Percentiles rank a stretch among this genome's conserved stretches.
phyloP scores from a whole-genome alignment of 2,329 filamentous ascomycete species.

The Didymella keratinophila region DNA sequence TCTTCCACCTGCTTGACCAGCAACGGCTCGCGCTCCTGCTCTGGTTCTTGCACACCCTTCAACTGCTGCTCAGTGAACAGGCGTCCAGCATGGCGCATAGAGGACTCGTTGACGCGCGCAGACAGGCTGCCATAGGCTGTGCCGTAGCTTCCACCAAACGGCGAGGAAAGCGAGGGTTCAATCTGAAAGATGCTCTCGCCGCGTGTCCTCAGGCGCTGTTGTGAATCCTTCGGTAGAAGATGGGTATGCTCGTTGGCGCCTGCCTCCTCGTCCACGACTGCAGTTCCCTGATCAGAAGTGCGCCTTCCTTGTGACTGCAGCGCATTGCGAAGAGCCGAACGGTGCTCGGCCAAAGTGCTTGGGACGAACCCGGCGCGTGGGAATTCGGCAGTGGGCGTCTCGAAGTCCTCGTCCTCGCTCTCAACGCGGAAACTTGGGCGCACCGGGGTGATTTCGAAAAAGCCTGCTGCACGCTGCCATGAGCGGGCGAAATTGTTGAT shows the following conservation, averaged over 20 bases:
- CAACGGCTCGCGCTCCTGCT: constrained; percentile 70
- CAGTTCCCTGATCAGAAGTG: constrained; percentile 50
- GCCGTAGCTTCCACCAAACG: constrained; percentile 76
- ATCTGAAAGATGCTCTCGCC: constrained; percentile 58
- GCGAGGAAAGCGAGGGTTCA: constrained; percentile 67
- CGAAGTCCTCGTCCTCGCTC: constrained; percentile 42
- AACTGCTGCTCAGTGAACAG: constrained; percentile 58
- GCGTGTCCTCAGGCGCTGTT: constrained; percentile 41
- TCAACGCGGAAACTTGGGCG: constrained; percentile 72
- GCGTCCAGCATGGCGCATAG: constrained; percentile 63
- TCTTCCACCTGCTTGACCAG: constrained; percentile 90
- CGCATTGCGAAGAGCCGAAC: constrained; percentile 54
- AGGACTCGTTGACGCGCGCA: constrained; percentile 64
- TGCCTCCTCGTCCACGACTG: constrained; percentile 47
- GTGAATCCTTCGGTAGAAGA: constrained; percentile 38
- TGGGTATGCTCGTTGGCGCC: constrained; percentile 42
- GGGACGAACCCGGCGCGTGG: constrained; percentile 43
- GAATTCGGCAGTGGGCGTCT: constrained; percentile 46
- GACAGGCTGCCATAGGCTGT: constrained; percentile 67
- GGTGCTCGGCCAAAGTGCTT: constrained; percentile 48
- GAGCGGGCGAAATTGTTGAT: constrained; percentile 92
- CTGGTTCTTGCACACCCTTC: constrained; percentile 52
- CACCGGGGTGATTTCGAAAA: constrained; percentile 85
- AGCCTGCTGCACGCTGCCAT: constrained; percentile 89
- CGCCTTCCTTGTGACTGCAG: constrained; percentile 49